These are phyloP conservation scores for Zoysia japonica DNA, from an alignment of 176 grass and related monocot species.

Conservation along the genomic window DNA sequence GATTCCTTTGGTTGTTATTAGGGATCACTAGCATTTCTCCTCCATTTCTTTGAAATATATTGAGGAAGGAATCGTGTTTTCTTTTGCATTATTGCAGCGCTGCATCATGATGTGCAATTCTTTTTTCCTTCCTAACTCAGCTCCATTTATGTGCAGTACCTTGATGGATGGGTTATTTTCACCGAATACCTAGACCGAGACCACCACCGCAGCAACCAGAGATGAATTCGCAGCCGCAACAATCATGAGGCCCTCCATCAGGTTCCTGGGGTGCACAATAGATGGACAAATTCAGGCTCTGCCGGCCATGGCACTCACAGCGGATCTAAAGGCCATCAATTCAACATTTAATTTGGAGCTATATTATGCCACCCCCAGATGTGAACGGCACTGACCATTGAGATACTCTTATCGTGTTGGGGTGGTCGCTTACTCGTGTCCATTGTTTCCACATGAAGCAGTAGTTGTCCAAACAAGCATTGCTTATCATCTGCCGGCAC, in stretches of 20 bases:
- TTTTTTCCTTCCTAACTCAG: constrained; percentile 1
- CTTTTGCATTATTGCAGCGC: too few species aligned
- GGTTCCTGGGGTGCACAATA: constrained; percentile 48
- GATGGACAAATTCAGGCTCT: constrained; percentile 5
- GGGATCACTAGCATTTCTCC: too few species aligned
- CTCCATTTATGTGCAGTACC: constrained; percentile 59
- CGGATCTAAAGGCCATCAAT: background rate
- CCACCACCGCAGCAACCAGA: constrained; percentile 34
- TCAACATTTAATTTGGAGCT: constrained; percentile 25
- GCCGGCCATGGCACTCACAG: background rate
- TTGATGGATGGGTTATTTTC: constrained; percentile 98
- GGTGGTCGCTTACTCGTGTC: constrained; percentile 9
- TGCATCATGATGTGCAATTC: background rate
- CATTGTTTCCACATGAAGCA: constrained; percentile 26
- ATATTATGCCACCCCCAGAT: constrained; percentile 21
- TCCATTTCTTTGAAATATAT: too few species aligned
- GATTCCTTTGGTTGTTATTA: too few species aligned
- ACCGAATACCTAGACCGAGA: constrained; percentile 73
- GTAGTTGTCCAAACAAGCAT: constrained; percentile 20
- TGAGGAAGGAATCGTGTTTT: too few species aligned
- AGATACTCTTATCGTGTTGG: constrained; percentile 42
- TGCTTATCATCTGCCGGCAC: constrained; percentile 30
- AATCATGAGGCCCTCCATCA: constrained; percentile 49
- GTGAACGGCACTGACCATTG: constrained; percentile 23
- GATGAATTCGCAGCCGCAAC: constrained; percentile 33